phyloP scores from a whole-genome alignment of 345 rosid genomes.

The Camelina sativa region DNA sequence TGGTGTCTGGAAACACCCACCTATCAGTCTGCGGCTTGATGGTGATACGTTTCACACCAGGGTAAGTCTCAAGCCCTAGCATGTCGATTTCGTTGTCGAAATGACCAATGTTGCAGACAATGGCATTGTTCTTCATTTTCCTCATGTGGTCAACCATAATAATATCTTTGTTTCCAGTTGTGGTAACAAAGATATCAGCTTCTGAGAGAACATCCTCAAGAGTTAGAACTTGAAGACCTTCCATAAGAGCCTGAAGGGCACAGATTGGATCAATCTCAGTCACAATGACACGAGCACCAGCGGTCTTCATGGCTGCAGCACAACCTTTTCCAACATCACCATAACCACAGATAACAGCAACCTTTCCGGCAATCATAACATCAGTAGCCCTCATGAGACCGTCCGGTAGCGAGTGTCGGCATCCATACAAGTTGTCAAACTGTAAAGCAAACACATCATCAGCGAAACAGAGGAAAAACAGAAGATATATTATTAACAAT shows the following conservation, averaged over 20 bases:
- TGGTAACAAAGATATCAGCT: slow-evolving; percentile 71
- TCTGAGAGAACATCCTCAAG: slow-evolving; percentile 63
- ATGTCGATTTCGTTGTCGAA: slow-evolving; percentile 75
- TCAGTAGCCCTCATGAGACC: slow-evolving; percentile 73
- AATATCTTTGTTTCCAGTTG: slow-evolving; percentile 79
- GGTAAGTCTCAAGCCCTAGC: slow-evolving; percentile 66
- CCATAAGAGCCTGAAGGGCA: slow-evolving; percentile 80
- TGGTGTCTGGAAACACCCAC: slow-evolving; percentile 60
- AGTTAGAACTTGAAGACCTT: slow-evolving; percentile 63
- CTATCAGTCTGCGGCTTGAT: slow-evolving; percentile 75
- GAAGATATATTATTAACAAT: background rate
- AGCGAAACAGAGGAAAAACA: slow-evolving; percentile 7
- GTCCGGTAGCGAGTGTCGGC: slow-evolving; percentile 70
- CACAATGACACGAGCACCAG: slow-evolving; percentile 73
- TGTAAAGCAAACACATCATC: slow-evolving; percentile 31
- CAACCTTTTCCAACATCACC: slow-evolving; percentile 86
- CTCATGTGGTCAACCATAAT: slow-evolving; percentile 70
- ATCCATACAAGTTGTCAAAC: slow-evolving; percentile 78
- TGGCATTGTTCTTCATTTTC: slow-evolving; percentile 77
- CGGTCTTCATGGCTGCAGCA: slow-evolving; percentile 69
- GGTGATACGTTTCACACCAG: slow-evolving; percentile 68
- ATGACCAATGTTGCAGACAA: slow-evolving; percentile 78
- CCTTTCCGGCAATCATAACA: slow-evolving; percentile 73
- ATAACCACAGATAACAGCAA: slow-evolving; percentile 69
- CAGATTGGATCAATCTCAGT: slow-evolving; percentile 80